A percentile compares a stretch with the other conserved stretches of the same genome.
Evolutionary conservation across 257 asterid species (phyloP).

Genomic region (Scutellaria galericulata): DNA sequence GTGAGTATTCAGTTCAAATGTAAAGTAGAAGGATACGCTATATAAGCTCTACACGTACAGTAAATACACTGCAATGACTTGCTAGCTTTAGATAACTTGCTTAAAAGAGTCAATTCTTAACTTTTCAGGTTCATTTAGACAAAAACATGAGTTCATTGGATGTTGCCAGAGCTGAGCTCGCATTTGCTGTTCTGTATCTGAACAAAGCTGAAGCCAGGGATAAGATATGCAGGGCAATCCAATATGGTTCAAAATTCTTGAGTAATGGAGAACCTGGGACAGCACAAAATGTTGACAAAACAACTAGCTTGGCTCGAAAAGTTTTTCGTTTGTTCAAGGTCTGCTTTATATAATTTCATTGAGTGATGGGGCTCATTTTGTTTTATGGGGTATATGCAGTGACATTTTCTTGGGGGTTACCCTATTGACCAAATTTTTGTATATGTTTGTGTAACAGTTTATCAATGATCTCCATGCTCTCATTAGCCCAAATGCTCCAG

Average conservation of each 20-base stretch:
- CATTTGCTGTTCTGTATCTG: constrained; percentile 78
- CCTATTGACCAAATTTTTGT: constrained; percentile 30
- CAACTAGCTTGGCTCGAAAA: constrained; percentile 97
- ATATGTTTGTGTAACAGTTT: constrained; percentile 57
- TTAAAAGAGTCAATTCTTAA: constrained; percentile 32
- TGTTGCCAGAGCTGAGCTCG: constrained; percentile 89
- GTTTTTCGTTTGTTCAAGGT: constrained; percentile 97
- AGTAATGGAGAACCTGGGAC: constrained; percentile 96
- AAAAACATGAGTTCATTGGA: constrained; percentile 76
- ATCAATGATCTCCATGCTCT: constrained; percentile 90
- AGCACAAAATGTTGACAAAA: constrained; percentile 91
- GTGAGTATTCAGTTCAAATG: not conserved
- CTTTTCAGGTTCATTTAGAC: constrained; percentile 49
- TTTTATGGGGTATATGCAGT: not conserved
- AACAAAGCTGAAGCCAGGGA: constrained; percentile 96
- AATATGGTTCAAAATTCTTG: constrained; percentile 90
- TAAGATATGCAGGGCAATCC: constrained; percentile 98
- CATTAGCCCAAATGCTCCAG: constrained; percentile 85
- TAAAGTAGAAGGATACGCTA: not conserved
- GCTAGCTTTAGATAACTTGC: constrained; percentile 2
- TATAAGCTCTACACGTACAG: not conserved
- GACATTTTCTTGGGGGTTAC: not conserved
- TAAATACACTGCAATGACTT: not conserved
- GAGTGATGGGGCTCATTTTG: not conserved
- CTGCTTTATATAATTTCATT: not conserved